Percentiles rank a stretch among this genome's conserved stretches.
phyloP scores from a whole-genome alignment of 257 asterid genomes.

The Orobanche coerulescens region DNA sequence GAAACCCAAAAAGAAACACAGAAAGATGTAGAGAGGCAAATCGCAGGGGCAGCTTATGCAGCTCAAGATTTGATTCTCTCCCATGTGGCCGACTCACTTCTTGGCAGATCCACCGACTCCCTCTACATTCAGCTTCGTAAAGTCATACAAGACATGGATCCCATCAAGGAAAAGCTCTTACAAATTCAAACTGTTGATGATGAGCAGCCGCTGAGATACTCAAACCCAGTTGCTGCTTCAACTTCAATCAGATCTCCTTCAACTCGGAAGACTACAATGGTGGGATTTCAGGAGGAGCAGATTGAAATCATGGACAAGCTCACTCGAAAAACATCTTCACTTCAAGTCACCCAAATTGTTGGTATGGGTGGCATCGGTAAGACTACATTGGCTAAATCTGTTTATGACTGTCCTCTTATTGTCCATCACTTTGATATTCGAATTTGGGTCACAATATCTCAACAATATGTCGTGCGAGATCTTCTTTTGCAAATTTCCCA shows the following conservation, averaged over 20 bases:
- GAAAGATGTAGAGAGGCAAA: conserved; percentile 1
- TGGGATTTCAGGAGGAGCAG: background rate
- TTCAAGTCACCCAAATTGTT: background rate
- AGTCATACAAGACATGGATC: background rate
- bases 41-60: conserved; percentile 8
- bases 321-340: background rate
- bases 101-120: background rate
- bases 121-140: background rate
- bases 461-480: background rate
- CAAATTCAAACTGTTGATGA: background rate
- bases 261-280: background rate
- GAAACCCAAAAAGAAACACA: background rate
- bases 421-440: background rate
- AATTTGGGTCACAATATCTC: background rate
- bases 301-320: background rate
- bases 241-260: background rate
- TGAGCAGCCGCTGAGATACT: too few species aligned
- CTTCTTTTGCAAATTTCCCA: background rate
- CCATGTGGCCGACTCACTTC: background rate
- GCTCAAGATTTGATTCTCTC: conserved; percentile 17
- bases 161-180: background rate
- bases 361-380: conserved; percentile 6
- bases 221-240: background rate
- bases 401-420: background rate
- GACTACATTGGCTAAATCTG: background rate